phyloP scores from a whole-genome alignment of 2,329 filamentous ascomycete genomes.

The Clonostachys chloroleuca region DNA sequence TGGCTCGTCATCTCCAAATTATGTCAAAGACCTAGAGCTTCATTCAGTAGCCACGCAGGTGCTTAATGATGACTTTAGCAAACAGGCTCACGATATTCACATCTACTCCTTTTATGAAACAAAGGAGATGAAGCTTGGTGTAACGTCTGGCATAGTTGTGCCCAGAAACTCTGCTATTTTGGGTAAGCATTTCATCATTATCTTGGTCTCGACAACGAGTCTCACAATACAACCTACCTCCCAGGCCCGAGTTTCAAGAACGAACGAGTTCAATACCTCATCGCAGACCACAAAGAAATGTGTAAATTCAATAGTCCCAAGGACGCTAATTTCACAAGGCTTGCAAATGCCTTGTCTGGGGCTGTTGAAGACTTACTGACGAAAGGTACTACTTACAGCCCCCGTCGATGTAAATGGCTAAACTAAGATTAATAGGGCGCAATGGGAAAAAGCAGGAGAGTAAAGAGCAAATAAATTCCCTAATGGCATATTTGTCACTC shows the following conservation, averaged over 20 bases:
- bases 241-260: constrained; percentile 9
- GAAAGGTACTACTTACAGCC: constrained; percentile 4
- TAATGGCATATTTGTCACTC: constrained; percentile 7
- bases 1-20: constrained; percentile 9
- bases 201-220: neutral
- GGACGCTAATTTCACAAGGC: constrained; percentile 16
- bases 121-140: constrained; percentile 12
- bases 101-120: constrained; percentile 29
- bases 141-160: constrained; percentile 16
- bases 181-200: constrained; percentile 7
- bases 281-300: constrained; percentile 21
- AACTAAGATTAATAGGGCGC: constrained; percentile 1
- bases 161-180: constrained; percentile 23
- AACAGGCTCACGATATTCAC: constrained; percentile 11
- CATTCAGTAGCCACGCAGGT: constrained; percentile 12
- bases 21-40: constrained; percentile 14
- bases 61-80: constrained; percentile 25
- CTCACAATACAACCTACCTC: neutral
- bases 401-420: neutral
- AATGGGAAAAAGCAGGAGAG: constrained; percentile 2
- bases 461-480: constrained; percentile 4
- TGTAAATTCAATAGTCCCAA: constrained; percentile 19
- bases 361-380: constrained; percentile 9
- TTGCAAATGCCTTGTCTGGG: constrained; percentile 13
- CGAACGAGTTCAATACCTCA: constrained; percentile 14